Percentiles rank a stretch among this genome's conserved stretches.
Conservation (phyloP, 148 eudicot species). For the Tetragonia tetragonoides region DNA sequence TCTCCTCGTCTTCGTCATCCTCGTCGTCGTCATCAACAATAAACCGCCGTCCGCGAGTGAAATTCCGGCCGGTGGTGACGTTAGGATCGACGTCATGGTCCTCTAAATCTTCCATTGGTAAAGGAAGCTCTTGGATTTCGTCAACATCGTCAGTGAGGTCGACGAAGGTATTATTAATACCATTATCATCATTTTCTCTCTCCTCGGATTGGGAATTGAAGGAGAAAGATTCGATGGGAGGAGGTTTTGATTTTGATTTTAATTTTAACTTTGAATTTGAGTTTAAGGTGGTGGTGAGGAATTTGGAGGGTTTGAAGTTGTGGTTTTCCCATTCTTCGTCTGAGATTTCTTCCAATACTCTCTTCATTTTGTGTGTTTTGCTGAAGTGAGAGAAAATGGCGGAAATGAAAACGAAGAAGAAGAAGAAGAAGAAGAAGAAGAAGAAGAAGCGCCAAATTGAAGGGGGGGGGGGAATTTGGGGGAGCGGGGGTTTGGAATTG, state of each 20-base stretch:
- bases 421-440: background rate
- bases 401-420: background rate
- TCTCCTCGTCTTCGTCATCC: conserved; percentile 42
- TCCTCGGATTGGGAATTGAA: conserved; percentile 24
- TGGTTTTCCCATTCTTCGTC: conserved; percentile 69
- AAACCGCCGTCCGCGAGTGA: conserved; percentile 45
- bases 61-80: background rate
- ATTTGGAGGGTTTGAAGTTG: conserved; percentile 53
- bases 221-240: conserved; percentile 77
- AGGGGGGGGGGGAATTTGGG: background rate
- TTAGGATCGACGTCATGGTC: conserved; percentile 47
- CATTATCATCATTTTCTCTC: background rate
- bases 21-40: conserved; percentile 71
- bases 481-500: too few relatives aligned
- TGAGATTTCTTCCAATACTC: conserved; percentile 59
- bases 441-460: conserved; percentile 28
- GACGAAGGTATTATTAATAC: conserved; percentile 16
- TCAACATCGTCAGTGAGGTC: conserved; percentile 39
- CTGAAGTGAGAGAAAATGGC: background rate
- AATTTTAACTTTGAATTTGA: too few relatives aligned
- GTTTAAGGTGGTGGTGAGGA: conserved; percentile 23
- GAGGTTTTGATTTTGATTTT: conserved; percentile 30
- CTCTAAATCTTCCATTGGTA: conserved; percentile 41
- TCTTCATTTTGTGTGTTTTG: conserved; percentile 41
- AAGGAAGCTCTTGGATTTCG: conserved; percentile 11